These are phyloP conservation scores for Apiospora marii DNA, from an alignment of 2,329 filamentous ascomycete species.

Conservation along the genomic window DNA sequence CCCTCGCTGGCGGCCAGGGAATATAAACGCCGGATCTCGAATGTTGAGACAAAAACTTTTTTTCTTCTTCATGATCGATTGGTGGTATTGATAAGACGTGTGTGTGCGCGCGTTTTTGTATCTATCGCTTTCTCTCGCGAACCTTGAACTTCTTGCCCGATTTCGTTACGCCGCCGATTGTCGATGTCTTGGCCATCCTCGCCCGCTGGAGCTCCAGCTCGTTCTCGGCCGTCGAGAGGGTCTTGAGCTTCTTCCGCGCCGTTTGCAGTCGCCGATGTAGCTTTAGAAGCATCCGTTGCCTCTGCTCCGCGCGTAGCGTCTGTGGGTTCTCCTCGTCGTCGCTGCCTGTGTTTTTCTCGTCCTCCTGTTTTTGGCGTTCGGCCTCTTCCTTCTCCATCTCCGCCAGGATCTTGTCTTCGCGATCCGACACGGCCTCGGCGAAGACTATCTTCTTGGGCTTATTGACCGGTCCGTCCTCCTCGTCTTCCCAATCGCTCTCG, in stretches of 20 bases:
- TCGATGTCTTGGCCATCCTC: constrained; percentile 71
- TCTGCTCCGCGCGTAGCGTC: constrained; percentile 47
- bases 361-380: constrained; percentile 9
- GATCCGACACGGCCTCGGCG: constrained; percentile 49
- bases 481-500: constrained; percentile 41
- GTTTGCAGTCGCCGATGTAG: constrained; percentile 57
- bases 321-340: constrained; percentile 46
- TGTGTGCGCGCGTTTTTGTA: background rate
- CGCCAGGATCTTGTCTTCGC: constrained; percentile 39
- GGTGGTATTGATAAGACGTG: background rate
- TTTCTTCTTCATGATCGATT: constrained; percentile 16
- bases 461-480: constrained; percentile 32
- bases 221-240: constrained; percentile 62
- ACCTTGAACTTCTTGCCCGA: constrained; percentile 69
- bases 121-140: constrained; percentile 66
- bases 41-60: constrained; percentile 29
- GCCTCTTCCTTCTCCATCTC: constrained; percentile 29
- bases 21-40: constrained; percentile 15
- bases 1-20: constrained; percentile 19
- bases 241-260: constrained; percentile 62
- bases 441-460: constrained; percentile 61
- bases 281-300: constrained; percentile 51
- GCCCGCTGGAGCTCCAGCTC: constrained; percentile 66
- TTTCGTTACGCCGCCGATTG: constrained; percentile 65
- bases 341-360: constrained; percentile 41